A percentile compares a stretch with the other conserved stretches of the same genome.
Evolutionary conservation across 2,329 filamentous ascomycete species (phyloP).

Genomic region (Aspergillus aculeatinus): DNA sequence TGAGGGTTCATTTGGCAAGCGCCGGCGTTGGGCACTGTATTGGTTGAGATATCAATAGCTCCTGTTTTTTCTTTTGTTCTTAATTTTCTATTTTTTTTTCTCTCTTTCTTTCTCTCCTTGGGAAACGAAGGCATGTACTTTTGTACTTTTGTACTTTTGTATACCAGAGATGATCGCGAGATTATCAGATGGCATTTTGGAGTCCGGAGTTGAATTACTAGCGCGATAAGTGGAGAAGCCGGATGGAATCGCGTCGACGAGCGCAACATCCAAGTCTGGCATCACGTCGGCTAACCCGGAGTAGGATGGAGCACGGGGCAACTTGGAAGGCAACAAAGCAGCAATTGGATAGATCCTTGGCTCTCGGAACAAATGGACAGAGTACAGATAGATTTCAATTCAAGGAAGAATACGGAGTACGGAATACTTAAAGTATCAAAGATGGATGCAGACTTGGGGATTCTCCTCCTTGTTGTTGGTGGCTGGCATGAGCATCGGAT

Average conservation of each 20-base stretch:
- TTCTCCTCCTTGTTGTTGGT: not conserved
- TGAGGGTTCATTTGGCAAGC: conserved; percentile 20
- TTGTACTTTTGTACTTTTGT: not conserved
- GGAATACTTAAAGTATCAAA: not conserved
- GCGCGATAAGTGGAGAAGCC: not conserved
- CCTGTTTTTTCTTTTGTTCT: no score
- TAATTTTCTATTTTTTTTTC: no score
- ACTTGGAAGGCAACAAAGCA: not conserved
- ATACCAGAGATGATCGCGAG: not conserved
- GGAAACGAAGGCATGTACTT: no score
- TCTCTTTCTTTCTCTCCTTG: no score
- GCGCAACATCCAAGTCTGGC: not conserved
- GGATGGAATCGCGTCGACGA: not conserved
- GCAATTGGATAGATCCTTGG: no score
- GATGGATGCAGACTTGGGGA: not conserved
- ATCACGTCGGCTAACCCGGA: no score
- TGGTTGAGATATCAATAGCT: conserved; percentile 2
- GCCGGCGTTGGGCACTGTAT: conserved; percentile 29
- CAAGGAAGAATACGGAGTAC: not conserved
- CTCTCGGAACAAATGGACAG: not conserved
- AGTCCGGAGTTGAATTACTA: not conserved
- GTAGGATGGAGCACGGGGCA: no score
- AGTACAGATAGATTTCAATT: not conserved
- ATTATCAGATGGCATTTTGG: not conserved
- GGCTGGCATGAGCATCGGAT: conserved; percentile 21